Conservation (phyloP, 2,329 filamentous ascomycete genomes). For the Lachnellula occidentalis region DNA sequence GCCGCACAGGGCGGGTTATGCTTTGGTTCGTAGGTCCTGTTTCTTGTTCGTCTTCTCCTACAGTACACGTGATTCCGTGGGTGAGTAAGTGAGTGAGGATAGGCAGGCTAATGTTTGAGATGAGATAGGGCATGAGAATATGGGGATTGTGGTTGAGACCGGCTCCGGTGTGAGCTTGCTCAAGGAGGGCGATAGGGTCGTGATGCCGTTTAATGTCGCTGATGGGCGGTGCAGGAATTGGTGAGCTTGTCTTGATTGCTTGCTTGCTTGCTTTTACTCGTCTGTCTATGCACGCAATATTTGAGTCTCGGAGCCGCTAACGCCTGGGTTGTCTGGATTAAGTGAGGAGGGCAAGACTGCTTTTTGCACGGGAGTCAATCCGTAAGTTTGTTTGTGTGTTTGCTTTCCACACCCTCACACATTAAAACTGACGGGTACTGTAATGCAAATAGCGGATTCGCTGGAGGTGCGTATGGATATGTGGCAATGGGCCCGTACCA, state of each 20-base stretch:
- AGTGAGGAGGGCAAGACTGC: constrained; percentile 64
- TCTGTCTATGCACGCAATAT: too few relatives aligned
- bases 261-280: too few relatives aligned
- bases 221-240: constrained; percentile 85
- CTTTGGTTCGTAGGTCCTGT: constrained; percentile 50
- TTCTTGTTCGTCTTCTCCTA: constrained; percentile 30
- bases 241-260: too few relatives aligned
- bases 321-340: too few relatives aligned
- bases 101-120: constrained; percentile 52
- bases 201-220: constrained; percentile 77
- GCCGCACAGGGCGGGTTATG: constrained; percentile 57
- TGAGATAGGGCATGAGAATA: constrained; percentile 75
- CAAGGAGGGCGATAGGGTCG: constrained; percentile 69
- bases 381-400: constrained; percentile 52
- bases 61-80: constrained; percentile 34
- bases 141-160: constrained; percentile 64
- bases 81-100: too few relatives aligned
- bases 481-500: constrained; percentile 54
- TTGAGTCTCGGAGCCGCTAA: too few relatives aligned
- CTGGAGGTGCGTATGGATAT: constrained; percentile 55
- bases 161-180: constrained; percentile 65
- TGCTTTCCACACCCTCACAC: constrained; percentile 63
- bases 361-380: constrained; percentile 65
- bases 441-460: constrained; percentile 41
- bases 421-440: background rate